phyloP scores from a whole-genome alignment of 2,329 filamentous ascomycete genomes.

The Alternaria atra region DNA sequence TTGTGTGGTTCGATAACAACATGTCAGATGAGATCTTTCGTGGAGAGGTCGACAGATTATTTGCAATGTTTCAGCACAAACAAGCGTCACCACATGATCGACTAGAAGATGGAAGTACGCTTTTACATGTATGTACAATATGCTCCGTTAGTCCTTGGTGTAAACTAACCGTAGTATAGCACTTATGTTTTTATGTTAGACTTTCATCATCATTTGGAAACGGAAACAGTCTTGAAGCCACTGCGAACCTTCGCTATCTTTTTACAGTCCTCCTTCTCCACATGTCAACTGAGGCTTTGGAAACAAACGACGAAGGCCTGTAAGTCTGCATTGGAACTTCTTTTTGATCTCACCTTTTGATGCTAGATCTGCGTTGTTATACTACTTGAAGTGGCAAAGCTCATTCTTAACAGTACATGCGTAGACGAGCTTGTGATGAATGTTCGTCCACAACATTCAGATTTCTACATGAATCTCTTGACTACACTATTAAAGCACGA shows the following conservation, averaged over 20 bases:
- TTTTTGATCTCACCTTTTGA: too few species aligned
- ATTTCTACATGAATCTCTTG: too few species aligned
- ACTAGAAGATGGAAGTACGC: not conserved
- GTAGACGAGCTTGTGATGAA: too few species aligned
- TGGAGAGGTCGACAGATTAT: not conserved
- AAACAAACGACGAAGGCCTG: accelerated
- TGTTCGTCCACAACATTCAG: too few species aligned
- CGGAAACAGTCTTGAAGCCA: accelerated
- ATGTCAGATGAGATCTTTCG: not conserved
- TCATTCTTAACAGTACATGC: not conserved
- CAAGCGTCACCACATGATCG: not conserved
- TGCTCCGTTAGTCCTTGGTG: too few species aligned
- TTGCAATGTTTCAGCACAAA: not conserved
- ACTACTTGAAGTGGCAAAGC: too few species aligned
- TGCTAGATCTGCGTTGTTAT: too few species aligned
- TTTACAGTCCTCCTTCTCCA: not conserved
- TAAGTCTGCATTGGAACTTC: not conserved
- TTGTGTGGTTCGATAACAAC: accelerated
- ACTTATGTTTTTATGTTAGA: too few species aligned
- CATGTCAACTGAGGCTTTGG: not conserved
- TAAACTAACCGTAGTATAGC: too few species aligned
- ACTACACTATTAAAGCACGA: too few species aligned
- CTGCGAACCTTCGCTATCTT: not conserved
- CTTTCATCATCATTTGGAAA: too few species aligned
- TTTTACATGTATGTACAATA: not conserved